Evolutionary conservation across 1,139 yeast species (phyloP), one percentile per base, ranked within the genome.

Genomic region (Lodderomyces parapsilosis): DNA sequence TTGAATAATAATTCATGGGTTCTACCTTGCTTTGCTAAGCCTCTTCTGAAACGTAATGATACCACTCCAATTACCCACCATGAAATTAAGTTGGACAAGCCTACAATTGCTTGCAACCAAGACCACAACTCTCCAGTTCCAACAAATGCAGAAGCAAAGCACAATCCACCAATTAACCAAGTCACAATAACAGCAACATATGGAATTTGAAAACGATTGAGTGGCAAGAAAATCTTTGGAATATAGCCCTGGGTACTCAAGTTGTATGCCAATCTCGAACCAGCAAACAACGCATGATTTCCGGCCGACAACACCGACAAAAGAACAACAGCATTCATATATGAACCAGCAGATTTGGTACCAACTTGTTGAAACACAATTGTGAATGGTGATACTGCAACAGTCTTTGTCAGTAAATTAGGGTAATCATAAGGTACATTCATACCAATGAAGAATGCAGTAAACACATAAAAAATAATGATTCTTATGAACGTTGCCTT

Each of bases 311-410:
- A 54, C 23, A 70, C 67, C 3, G 75, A 69, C 3, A 74, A 68
- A 57, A 70, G 51, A 36, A 71, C 68, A 18, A 70, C 76, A 1
- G 73, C 74, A 53, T 70, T 70, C 74, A 71, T 70, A 50, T 67
- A 71, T 32, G 69, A 61, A 20, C 74, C 76, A 22, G 63, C 73
- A 25, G 66, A 73, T 47, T 65, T 68, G n/a, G 74, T 71, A 27
- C 76, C 75, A 15, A 61, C 71, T 68, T 74, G 65, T 58, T 76
- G 81, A 62, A 80, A 80, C 5, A 78, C 83, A 49, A 82, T 68
- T 4, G 87, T 81, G 60, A 82, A 82, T 2, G 88, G 87, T 4
- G 86, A 81, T 3, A 86, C 78, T 40, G 75, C 60, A 39, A 74
- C 68, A 4, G 69, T 60, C 38, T 68, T 74, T 22, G 67, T 68